Conservation (phyloP, 331 rosid genomes). For the Dryas integrifolia region DNA sequence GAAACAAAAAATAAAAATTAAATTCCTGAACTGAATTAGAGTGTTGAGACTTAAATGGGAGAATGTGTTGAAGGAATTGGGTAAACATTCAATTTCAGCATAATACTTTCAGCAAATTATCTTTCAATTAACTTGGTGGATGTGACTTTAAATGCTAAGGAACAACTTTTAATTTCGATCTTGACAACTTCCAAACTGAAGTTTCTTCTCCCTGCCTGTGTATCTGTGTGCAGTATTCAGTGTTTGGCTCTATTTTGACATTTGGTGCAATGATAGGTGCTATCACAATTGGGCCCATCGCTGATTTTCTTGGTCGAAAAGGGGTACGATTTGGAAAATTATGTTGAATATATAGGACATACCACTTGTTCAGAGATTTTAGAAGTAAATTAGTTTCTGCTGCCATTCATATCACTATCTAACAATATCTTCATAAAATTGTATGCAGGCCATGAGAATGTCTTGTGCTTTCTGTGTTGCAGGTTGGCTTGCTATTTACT, state of each 20-base stretch:
- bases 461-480: constrained; percentile 62
- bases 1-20: background rate
- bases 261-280: constrained; percentile 98
- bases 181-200: background rate
- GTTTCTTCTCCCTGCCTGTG: background rate
- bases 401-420: constrained; percentile 13
- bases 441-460: constrained; percentile 80
- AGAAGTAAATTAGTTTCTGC: background rate
- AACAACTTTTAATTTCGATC: background rate
- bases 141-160: background rate
- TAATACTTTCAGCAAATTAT: background rate
- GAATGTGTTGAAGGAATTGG: background rate
- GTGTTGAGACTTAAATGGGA: background rate
- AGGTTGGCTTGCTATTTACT: constrained; percentile 83
- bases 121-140: background rate
- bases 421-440: constrained; percentile 4
- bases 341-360: constrained; percentile 1
- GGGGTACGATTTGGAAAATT: constrained; percentile 47
- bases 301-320: constrained; percentile 74
- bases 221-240: constrained; percentile 53
- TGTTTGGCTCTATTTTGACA: constrained; percentile 88
- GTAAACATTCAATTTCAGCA: background rate
- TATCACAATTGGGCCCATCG: constrained; percentile 76
- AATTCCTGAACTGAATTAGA: background rate
- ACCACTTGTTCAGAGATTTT: background rate